Base-by-base conservation (phyloP, 2,329 filamentous ascomycete genomes). In the Colletotrichum gloeosporioides region DNA sequence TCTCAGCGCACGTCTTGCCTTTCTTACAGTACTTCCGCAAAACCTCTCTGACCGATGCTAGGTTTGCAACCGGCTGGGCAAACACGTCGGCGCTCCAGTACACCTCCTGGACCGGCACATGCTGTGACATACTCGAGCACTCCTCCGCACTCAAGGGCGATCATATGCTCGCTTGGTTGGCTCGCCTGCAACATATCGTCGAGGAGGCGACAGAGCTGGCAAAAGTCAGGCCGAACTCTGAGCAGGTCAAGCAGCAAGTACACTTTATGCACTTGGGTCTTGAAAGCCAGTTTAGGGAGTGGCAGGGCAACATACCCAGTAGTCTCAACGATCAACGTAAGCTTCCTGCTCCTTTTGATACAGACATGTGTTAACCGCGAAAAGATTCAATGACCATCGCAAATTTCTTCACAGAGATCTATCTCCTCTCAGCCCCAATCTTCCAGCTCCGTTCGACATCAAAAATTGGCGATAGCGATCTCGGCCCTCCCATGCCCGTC, bases 251-350 rank as follows among this genome's bases (percentile, higher is more conserved):
- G 49, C 84, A 88, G 73, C 87, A 90, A 61, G 83, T 82, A 25
- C 81, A 83, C 4, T 83, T 90, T 22, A 83, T 90, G 75, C 79
- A 88, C n/a, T 82, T 86, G 3, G 89, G 89, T 0, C 84, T 90
- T 32, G 87, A 89, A 73, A 80, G 86, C 4, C 88, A 90, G 77
- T 80, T 88, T 10, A 78, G 79, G n/a, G 86, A 89, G 53, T 85
- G 87, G 78, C 83, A 86, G 55, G 77, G 79, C 8, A 76, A 74
- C 4, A 86, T 90, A 71, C 75, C 75, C 8, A 59, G 36, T 55
- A 75, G 72, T 34, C 72, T 77, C 5, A 29, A 53, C n/a, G 75
- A 77, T 22, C 27, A 62, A 13, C 22, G 75, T 77, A 49, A 62
- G 68, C 80, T 86, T 0, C 77, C 79, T 2, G 78, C 82, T 10